phyloP scores from a whole-genome alignment of 2,329 filamentous ascomycete genomes.

The Aspergillus intermedius region DNA sequence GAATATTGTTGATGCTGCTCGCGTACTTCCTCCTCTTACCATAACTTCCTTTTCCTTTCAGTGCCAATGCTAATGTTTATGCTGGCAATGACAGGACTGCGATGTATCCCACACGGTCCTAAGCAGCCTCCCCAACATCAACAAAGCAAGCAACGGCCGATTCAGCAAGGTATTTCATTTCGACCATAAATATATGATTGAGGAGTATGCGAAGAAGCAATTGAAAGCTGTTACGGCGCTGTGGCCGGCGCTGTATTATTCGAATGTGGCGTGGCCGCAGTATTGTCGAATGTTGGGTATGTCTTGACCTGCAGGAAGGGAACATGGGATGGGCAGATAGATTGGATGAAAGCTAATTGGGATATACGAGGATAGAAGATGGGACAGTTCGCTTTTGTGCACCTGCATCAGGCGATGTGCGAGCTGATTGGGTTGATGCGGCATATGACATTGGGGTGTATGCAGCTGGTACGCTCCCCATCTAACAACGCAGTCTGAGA shows the following conservation, averaged over 20 bases:
- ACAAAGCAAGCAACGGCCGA: constrained; percentile 4
- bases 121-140: constrained; percentile 14
- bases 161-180: constrained; percentile 11
- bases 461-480: constrained; percentile 10
- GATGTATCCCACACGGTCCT: constrained; percentile 11
- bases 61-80: neutral
- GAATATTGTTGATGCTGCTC: constrained; percentile 13
- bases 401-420: constrained; percentile 5
- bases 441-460: constrained; percentile 12
- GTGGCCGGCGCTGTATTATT: constrained; percentile 11
- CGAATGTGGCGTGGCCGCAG: constrained; percentile 10
- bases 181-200: constrained; percentile 11
- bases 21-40: neutral
- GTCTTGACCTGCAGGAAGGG: neutral
- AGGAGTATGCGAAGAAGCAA: constrained; percentile 8
- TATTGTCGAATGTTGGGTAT: constrained; percentile 6
- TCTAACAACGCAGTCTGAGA: neutral
- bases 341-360: neutral
- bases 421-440: constrained; percentile 14
- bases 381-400: constrained; percentile 10
- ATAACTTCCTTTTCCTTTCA: neutral
- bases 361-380: constrained; percentile 2
- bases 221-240: constrained; percentile 9
- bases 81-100: neutral
- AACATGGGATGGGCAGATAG: too few relatives aligned